These are phyloP conservation scores for Suhomyces terraborum DNA, from an alignment of 1,139 yeast species.

Conservation along the genomic window DNA sequence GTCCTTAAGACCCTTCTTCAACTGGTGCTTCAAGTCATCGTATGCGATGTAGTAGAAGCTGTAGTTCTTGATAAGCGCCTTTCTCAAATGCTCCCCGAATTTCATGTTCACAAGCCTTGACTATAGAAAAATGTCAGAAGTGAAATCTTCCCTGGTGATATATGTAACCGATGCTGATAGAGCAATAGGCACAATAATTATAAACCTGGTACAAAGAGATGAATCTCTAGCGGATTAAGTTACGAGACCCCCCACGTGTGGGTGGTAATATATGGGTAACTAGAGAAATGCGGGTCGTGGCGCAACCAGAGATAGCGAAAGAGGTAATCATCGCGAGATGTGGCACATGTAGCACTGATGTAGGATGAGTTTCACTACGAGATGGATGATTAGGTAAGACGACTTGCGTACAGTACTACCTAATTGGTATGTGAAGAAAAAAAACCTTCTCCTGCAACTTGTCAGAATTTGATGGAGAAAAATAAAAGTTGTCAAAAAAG, in stretches of 20 bases:
- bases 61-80: constrained; percentile 78
- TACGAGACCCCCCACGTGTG: constrained; percentile 12
- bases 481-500: constrained; percentile 50
- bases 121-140: not conserved
- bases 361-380: not conserved
- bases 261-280: constrained; percentile 2
- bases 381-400: not conserved
- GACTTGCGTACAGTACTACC: too few species aligned
- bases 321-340: constrained; percentile 1
- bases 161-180: constrained; percentile 1
- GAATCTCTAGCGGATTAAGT: constrained; percentile 2
- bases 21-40: constrained; percentile 81
- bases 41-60: constrained; percentile 87
- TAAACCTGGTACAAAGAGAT: constrained; percentile 3
- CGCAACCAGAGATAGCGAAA: constrained; percentile 3
- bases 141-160: not conserved
- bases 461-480: constrained; percentile 11
- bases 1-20: constrained; percentile 64
- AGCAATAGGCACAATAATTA: constrained; percentile 1
- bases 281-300: constrained; percentile 4
- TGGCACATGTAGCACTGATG: not conserved
- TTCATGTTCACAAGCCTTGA: constrained; percentile 45
- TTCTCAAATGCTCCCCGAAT: constrained; percentile 76
- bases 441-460: too few species aligned
- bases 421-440: too few species aligned